phyloP scores from a whole-genome alignment of 1,284 basidiomycete genomes.

The Ganoderma leucocontextum region DNA sequence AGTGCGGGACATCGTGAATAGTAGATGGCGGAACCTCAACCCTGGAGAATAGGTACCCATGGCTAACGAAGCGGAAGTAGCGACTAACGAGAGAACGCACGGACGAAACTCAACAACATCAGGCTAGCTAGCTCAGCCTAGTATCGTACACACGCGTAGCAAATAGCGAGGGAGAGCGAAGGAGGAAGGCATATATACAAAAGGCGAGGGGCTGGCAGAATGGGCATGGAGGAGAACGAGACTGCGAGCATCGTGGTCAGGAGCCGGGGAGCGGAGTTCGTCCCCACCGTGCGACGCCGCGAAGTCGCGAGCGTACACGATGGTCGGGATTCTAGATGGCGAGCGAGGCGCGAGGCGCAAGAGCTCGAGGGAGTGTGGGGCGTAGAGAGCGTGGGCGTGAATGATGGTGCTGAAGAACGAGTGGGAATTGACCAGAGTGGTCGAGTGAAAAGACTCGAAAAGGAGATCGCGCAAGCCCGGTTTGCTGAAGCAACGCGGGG shows the following conservation, averaged over 20 bases:
- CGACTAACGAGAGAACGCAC: background rate
- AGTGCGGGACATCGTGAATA: background rate
- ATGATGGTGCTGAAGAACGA: background rate
- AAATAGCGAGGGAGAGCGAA: background rate
- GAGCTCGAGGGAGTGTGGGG: background rate
- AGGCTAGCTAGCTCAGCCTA: too few species aligned
- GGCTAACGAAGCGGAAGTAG: background rate
- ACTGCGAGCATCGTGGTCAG: background rate
- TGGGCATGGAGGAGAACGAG: background rate
- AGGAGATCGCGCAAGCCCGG: background rate
- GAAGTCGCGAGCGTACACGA: background rate
- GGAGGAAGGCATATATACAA: background rate
- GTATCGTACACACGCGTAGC: slow-evolving; percentile 1
- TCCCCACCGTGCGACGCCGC: background rate
- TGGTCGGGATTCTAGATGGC: background rate
- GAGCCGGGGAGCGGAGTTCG: background rate
- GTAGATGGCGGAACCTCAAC: background rate
- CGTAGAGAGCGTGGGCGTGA: background rate
- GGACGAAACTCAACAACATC: background rate
- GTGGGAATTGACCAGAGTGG: background rate
- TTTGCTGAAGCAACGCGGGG: background rate
- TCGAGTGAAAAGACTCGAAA: background rate
- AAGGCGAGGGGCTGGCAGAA: background rate
- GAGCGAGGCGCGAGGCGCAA: background rate
- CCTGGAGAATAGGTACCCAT: background rate